These are phyloP conservation scores for Fusarium penzigii DNA, from an alignment of 2,329 filamentous ascomycete genomes.

Conservation along the genomic window DNA sequence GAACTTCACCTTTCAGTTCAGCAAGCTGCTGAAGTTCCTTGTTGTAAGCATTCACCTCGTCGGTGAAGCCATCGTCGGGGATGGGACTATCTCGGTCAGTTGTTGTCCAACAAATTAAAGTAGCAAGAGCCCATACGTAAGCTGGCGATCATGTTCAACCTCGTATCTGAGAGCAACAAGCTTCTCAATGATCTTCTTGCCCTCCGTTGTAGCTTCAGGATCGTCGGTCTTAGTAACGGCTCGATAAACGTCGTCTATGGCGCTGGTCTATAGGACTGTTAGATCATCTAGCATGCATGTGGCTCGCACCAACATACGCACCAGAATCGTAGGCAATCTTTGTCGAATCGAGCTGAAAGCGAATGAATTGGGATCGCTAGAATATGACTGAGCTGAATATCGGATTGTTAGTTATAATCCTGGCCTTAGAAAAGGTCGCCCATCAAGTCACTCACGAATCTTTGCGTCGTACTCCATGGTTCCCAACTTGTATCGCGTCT, in stretches of 20 bases:
- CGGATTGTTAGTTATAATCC: slow-evolving; percentile 14
- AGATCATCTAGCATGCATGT: neutral
- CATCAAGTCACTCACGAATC: slow-evolving; percentile 56
- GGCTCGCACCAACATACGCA: slow-evolving; percentile 41
- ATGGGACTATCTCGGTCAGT: slow-evolving; percentile 57
- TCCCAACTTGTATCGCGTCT: slow-evolving; percentile 3
- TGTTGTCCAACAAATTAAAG: neutral
- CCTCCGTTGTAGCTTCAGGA: slow-evolving; percentile 69
- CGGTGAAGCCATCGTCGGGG: slow-evolving; percentile 72
- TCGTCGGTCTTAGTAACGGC: slow-evolving; percentile 62
- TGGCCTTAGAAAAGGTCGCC: neutral
- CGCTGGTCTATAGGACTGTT: slow-evolving; percentile 66
- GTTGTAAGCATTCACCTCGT: slow-evolving; percentile 86
- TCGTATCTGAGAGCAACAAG: slow-evolving; percentile 90
- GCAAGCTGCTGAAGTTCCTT: slow-evolving; percentile 75
- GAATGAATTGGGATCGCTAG: slow-evolving; percentile 82
- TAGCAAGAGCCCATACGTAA: slow-evolving; percentile 61
- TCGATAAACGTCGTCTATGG: slow-evolving; percentile 92
- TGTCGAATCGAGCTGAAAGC: slow-evolving; percentile 81
- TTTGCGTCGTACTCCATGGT: slow-evolving; percentile 75
- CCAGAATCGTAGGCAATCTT: slow-evolving; percentile 92
- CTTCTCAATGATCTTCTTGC: slow-evolving; percentile 80
- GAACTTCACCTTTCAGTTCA: slow-evolving; percentile 47
- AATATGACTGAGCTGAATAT: slow-evolving; percentile 70
- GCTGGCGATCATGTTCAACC: slow-evolving; percentile 79